Percentiles rank a stretch among this genome's conserved stretches.
Conservation (phyloP, 371 early-diverging fungal genomes). For the Rhizomucor miehei region DNA sequence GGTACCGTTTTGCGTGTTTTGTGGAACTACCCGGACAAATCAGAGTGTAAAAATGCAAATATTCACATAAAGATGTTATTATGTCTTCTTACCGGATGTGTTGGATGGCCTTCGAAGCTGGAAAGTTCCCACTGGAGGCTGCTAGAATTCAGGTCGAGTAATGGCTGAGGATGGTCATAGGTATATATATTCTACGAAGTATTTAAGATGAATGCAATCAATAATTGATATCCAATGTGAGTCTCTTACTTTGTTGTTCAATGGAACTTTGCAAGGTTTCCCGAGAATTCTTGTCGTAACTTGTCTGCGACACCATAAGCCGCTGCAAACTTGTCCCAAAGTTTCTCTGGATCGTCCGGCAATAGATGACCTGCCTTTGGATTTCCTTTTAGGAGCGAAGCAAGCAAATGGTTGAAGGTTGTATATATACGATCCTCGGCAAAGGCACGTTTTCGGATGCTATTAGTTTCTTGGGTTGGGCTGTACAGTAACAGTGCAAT, state of each 20-base stretch:
- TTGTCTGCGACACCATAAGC: conserved; percentile 30
- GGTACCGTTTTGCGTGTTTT: conserved; percentile 60
- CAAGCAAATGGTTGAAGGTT: too few relatives aligned
- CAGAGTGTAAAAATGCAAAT: neutral
- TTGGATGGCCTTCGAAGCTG: conserved; percentile 73
- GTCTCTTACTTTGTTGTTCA: conserved; percentile 43
- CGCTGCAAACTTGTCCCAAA: conserved; percentile 35
- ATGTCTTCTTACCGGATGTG: conserved; percentile 60
- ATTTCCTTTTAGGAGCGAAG: neutral
- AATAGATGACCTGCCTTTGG: conserved; percentile 6
- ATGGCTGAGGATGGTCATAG: conserved; percentile 49
- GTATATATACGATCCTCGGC: neutral
- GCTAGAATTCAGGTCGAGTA: conserved; percentile 45
- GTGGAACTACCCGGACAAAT: conserved; percentile 49
- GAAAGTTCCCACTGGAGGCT: conserved; percentile 72
- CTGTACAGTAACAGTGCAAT: conserved; percentile 8
- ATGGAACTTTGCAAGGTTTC: conserved; percentile 32
- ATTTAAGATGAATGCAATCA: neutral
- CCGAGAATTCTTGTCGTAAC: conserved; percentile 30
- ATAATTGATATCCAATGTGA: neutral
- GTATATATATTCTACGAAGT: conserved; percentile 28
- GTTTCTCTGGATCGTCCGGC: conserved; percentile 28
- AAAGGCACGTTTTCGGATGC: too few relatives aligned
- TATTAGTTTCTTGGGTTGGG: too few relatives aligned
- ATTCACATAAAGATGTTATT: neutral